Evolutionary conservation across 2,329 filamentous ascomycete species (phyloP), one percentile per base, ranked within the genome.

Genomic region (Pseudonectria buxi): DNA sequence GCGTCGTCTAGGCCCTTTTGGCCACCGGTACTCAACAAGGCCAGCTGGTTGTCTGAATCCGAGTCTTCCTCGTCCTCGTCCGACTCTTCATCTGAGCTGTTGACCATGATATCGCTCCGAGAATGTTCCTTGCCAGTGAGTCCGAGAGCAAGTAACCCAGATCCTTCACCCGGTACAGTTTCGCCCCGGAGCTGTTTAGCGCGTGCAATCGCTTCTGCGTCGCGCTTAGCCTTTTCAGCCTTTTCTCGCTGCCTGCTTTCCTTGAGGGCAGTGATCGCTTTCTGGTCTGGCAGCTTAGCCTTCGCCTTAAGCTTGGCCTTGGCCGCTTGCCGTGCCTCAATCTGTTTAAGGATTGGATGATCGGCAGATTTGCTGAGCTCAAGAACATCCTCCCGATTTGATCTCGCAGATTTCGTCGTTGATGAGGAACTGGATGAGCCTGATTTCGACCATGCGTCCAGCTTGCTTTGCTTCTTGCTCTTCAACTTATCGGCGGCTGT

Each of bases 71-170:
- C 74, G 10, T 85, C 82, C 26, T 76, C 76, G 27, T 77, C 75
- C 9, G 85, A 74, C 30, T 86, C 81, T 41, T 86, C 83, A 42
- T 92, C 87, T 3, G 80, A 82, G 40, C 81, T 84, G 38, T 83
- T 81, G 15, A 95, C 86, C 87, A 96, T 95, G 59, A 96, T 87
- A 45, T 90, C 87, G 53, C 82, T 84, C 44, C 84, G 84, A 3
- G 76, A 73, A 53, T 90, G 83, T 36, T 92, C 87, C 61, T 90
- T 92, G 40, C 86, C 86, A 37, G 76, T 68, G 2, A 88, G 69
- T 25, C 83, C 71, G 32, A 94, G 72, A 16, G 81, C 81, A 43
- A 76, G 73, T 9, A 92, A 64, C 14, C 84, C 87, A 39, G 86
- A 92, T 3, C 86, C 86, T 56, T 88, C 86, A 39, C 86, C 82